phyloP scores from a whole-genome alignment of 108 stramenopile species.

The Pelagomonas calceolata region DNA sequence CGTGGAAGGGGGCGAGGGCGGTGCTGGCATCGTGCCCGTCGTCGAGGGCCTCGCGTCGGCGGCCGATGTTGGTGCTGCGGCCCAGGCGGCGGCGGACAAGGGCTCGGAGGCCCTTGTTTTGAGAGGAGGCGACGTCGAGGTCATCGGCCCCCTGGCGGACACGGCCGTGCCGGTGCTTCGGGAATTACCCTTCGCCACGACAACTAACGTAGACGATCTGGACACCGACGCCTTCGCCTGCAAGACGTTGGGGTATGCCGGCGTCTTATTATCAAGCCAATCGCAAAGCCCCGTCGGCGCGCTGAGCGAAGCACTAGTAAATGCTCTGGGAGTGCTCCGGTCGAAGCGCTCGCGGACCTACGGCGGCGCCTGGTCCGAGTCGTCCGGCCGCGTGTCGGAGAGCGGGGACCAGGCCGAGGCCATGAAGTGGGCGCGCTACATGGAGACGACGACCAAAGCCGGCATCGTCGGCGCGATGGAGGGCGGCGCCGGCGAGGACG shows the following conservation, averaged over 20 bases:
- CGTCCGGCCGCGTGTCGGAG: neutral
- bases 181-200: neutral
- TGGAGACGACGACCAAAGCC: neutral
- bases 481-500: too few relatives aligned
- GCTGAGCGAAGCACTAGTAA: neutral
- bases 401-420: neutral
- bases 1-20: neutral
- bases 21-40: neutral
- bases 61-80: neutral
- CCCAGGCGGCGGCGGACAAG: neutral
- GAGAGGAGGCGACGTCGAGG: neutral
- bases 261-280: neutral
- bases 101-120: neutral
- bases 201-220: neutral
- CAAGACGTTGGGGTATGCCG: neutral
- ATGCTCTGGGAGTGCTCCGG: neutral
- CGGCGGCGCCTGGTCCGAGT: neutral
- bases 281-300: neutral
- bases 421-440: neutral
- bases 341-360: neutral
- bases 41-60: neutral
- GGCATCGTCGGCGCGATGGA: neutral
- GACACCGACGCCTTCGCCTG: neutral
- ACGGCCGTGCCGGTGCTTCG: neutral
- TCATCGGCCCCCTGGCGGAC: neutral